A percentile compares a stretch with the other conserved stretches of the same genome.
These are phyloP conservation scores for Calophaca sinica DNA, from an alignment of 306 rosid genomes.

Conservation along the genomic window DNA sequence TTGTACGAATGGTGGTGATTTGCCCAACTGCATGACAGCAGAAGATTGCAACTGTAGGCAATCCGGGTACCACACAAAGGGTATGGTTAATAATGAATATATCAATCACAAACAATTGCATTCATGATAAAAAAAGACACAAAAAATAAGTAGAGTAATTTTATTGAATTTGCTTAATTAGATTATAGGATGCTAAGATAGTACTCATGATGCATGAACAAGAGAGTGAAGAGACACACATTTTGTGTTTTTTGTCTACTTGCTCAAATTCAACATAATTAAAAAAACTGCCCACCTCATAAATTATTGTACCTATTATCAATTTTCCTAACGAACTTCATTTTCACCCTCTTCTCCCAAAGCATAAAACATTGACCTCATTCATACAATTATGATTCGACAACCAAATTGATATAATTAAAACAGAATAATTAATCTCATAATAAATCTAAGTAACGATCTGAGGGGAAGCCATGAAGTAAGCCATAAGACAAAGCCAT, in stretches of 20 bases:
- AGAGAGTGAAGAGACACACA: constrained; percentile 22
- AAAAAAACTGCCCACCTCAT: constrained; percentile 30
- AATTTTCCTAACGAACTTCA: constrained; percentile 31
- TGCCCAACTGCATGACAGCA: too few species aligned
- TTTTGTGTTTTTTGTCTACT: constrained; percentile 52
- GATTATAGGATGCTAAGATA: constrained; percentile 13
- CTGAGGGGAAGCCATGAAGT: constrained; percentile 60
- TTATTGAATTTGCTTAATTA: constrained; percentile 36
- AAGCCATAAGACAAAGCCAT: constrained; percentile 89
- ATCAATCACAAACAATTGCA: too few species aligned
- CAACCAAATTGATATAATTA: background rate
- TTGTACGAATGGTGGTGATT: too few species aligned
- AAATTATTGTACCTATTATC: constrained; percentile 26
- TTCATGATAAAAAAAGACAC: too few species aligned
- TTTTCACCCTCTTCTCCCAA: background rate
- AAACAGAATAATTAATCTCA: background rate
- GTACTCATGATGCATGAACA: constrained; percentile 3
- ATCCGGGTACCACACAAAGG: too few species aligned
- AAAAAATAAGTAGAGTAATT: background rate
- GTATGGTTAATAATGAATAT: too few species aligned
- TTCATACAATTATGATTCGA: constrained; percentile 1
- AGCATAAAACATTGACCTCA: constrained; percentile 23
- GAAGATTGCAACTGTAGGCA: too few species aligned
- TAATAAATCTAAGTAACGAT: constrained; percentile 44
- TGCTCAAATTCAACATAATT: constrained; percentile 44